These are phyloP conservation scores for Cyberlindnera nakhonratchasimensis DNA, from an alignment of 805 yeast genomes.

Conservation along the genomic window DNA sequence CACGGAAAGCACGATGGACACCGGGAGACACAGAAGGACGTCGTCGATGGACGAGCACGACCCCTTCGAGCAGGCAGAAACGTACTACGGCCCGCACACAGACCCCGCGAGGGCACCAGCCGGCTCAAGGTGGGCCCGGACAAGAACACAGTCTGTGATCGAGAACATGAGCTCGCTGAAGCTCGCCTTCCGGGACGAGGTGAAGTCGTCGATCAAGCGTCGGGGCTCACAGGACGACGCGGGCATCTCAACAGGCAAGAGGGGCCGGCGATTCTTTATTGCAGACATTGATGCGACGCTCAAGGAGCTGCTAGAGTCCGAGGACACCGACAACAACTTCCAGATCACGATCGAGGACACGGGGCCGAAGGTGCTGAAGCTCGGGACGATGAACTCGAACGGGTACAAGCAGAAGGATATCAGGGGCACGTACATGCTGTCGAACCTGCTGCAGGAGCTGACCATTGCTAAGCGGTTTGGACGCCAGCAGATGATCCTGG, in stretches of 20 bases:
- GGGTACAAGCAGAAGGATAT: conserved; percentile 73
- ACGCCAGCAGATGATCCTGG: conserved; percentile 70
- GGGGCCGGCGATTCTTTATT: conserved; percentile 54
- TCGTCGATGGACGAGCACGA: conserved; percentile 33
- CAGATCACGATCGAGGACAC: conserved; percentile 85
- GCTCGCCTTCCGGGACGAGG: conserved; percentile 22
- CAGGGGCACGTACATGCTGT: conserved; percentile 86
- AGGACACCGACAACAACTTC: conserved; percentile 80
- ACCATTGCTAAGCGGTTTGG: conserved; percentile 84
- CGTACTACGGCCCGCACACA: conserved; percentile 63
- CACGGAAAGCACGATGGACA: too few species aligned
- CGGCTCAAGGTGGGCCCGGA: conserved; percentile 43
- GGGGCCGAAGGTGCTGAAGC: conserved; percentile 75
- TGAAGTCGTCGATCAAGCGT: conserved; percentile 35
- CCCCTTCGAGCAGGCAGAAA: conserved; percentile 67
- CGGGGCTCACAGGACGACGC: conserved; percentile 55
- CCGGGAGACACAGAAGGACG: conserved; percentile 16
- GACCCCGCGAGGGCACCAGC: conserved; percentile 47
- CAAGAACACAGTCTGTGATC: conserved; percentile 54
- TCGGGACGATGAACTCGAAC: conserved; percentile 81
- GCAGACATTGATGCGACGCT: conserved; percentile 73
- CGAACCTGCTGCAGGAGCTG: conserved; percentile 82
- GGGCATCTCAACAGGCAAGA: conserved; percentile 30
- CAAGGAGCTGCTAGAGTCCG: conserved; percentile 61
- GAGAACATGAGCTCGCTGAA: conserved; percentile 26